Evolutionary conservation across 192 early-diverging fungal genomes (phyloP), one percentile per base, ranked within the genome.

Genomic region (Podochytrium sp.): DNA sequence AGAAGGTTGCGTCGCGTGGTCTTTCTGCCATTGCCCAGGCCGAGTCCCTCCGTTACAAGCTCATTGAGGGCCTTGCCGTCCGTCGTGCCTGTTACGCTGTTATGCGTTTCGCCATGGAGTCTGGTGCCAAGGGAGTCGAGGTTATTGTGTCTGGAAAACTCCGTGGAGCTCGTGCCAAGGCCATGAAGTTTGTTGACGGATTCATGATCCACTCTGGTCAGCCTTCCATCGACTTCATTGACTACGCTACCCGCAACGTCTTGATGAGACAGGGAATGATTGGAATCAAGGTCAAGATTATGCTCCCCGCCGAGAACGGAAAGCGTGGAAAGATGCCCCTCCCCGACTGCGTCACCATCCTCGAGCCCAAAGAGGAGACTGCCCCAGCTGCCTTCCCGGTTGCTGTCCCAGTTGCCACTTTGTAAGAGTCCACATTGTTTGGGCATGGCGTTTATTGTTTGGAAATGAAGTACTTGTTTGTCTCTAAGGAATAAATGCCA

Each of bases 201-300:
- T 98, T 99, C 92, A 97, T 99, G 95, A 93, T 98, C 85, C 95
- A 98, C 94, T 97, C 96, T 81, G 97, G 97, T 88, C 92, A 98
- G 84, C 97, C 97, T 83, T 92, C 95, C 80, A 85, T 88, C 81
- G 93, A 96, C 84, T 96, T 90, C 83, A 96, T 99, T 80, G 95
- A 97, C 90, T 86, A 88, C 57, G 96, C 97, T 61, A 92, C 95
- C 73, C 93, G 97, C 77, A 95, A 96, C 93, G 97, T 99, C 71
- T 87, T 97, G 73, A 90, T 99, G 82, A 91, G 95, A 80, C 97
- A 99, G 86, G 97, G 97, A 89, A 96, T 99, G 65, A 85, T 99
- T 62, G 97, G 97, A 86, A 93, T 99, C 90, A 96, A 96, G 91
- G 97, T 99, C 84, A 99, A 99, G 94, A 99, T 99, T 79, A 98